Conservation (phyloP, 495 filamentous ascomycete genomes). For the Penicillium cosmopolitanum region DNA sequence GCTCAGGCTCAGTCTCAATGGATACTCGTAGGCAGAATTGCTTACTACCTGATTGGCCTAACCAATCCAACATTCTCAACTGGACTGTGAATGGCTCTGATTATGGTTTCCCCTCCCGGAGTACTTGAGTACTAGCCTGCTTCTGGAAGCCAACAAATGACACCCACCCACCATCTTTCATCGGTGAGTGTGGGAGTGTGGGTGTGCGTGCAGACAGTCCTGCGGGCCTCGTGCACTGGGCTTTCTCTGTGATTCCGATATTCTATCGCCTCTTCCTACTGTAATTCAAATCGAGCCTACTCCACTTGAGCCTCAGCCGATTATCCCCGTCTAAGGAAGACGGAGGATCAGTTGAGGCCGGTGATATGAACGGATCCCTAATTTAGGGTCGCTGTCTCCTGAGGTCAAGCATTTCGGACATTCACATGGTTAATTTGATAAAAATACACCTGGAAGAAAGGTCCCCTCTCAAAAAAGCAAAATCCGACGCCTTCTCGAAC, state of each 20-base stretch:
- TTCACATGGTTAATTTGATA: background rate
- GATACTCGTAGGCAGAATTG: background rate
- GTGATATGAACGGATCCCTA: background rate
- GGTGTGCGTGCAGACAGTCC: no score
- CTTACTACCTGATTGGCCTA: constrained; percentile 3
- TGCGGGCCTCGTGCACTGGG: no score
- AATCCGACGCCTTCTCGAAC: background rate
- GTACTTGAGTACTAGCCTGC: constrained; percentile 21
- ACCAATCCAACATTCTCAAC: background rate
- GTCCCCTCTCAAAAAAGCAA: background rate
- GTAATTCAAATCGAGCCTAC: background rate
- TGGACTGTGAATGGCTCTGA: constrained; percentile 17
- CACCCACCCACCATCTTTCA: background rate
- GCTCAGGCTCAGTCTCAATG: background rate
- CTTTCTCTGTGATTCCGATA: background rate
- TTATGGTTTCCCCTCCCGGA: constrained; percentile 12
- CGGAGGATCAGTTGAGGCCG: background rate
- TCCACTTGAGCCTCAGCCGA: constrained; percentile 1
- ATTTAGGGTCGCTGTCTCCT: background rate
- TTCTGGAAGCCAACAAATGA: constrained; percentile 28
- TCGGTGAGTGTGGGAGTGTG: no score
- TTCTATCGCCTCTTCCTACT: background rate
- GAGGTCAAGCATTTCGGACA: background rate
- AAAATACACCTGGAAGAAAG: background rate
- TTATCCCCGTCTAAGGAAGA: background rate